These are phyloP conservation scores for Dinochytrium kinnereticum DNA, from an alignment of 371 early-diverging fungal genomes.

Conservation along the genomic window DNA sequence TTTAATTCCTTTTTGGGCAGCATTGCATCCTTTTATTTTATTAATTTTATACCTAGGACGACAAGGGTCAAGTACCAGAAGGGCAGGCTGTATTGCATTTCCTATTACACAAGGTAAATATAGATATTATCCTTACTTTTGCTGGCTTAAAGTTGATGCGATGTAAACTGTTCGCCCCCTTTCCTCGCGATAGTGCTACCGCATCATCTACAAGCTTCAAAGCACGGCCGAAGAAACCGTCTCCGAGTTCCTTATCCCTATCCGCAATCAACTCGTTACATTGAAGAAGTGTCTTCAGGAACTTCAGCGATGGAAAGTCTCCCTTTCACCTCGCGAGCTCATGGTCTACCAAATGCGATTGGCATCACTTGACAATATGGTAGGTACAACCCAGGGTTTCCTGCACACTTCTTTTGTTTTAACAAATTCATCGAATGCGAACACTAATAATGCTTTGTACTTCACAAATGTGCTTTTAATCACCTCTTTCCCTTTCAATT, in stretches of 20 bases:
- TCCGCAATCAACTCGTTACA: constrained; percentile 84
- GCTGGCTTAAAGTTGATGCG: no score
- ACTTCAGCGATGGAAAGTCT: constrained; percentile 82
- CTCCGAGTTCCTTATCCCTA: constrained; percentile 82
- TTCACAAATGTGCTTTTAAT: not conserved
- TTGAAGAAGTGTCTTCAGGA: constrained; percentile 81
- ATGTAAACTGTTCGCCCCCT: no score
- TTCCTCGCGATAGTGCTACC: constrained; percentile 64
- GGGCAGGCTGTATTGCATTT: constrained; percentile 87
- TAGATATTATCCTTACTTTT: no score
- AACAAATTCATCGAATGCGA: no score
- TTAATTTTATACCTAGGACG: constrained; percentile 37
- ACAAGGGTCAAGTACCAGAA: constrained; percentile 68
- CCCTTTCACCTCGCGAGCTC: constrained; percentile 69
- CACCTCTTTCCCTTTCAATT: not conserved
- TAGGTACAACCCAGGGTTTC: no score
- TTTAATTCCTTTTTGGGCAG: not conserved
- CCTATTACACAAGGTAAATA: constrained; percentile 73
- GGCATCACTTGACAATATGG: constrained; percentile 62
- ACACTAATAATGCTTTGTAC: not conserved
- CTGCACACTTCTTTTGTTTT: no score
- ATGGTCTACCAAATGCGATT: constrained; percentile 91
- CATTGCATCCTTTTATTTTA: not conserved
- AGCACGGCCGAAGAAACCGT: constrained; percentile 82
- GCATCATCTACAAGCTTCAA: constrained; percentile 79